These are phyloP conservation scores for Pseudonitzschia pungens DNA, from an alignment of 108 stramenopile species.

Conservation along the genomic window DNA sequence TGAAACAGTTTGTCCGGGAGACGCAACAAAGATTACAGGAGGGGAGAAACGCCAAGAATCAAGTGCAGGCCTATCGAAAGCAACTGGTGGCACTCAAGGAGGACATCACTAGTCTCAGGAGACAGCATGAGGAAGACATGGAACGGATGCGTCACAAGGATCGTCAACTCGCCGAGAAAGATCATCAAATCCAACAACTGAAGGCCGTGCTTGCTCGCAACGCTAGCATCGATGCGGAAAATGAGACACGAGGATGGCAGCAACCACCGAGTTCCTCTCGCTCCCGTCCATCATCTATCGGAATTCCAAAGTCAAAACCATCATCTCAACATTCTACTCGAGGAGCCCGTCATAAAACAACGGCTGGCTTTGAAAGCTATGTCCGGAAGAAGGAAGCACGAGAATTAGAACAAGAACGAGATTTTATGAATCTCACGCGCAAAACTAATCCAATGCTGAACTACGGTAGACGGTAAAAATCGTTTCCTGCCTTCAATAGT, in stretches of 20 bases:
- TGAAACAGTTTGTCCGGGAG: conserved; percentile 13
- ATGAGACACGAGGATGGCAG: background rate
- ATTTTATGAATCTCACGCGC: conserved; percentile 9
- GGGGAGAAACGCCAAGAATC: background rate
- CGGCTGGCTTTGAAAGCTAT: background rate
- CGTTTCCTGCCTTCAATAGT: too few species aligned
- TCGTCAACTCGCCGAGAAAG: conserved; percentile 1
- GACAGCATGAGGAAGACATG: background rate
- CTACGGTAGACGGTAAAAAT: background rate
- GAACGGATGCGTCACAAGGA: conserved; percentile 1
- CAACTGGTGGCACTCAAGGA: background rate
- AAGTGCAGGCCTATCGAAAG: background rate
- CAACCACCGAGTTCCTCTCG: background rate
- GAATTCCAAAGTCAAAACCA: background rate
- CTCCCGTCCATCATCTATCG: background rate
- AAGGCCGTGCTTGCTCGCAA: background rate
- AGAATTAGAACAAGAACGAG: conserved; percentile 12
- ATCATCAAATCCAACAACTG: conserved; percentile 9
- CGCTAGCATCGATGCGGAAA: background rate
- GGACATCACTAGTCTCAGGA: background rate
- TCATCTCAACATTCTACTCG: background rate
- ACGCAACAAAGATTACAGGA: background rate
- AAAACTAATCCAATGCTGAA: background rate
- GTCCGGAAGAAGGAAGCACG: conserved; percentile 5
- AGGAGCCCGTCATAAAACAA: background rate